Evolutionary conservation across 108 stramenopile species (phyloP).

Genomic region (Stephanodiscus triporus): DNA sequence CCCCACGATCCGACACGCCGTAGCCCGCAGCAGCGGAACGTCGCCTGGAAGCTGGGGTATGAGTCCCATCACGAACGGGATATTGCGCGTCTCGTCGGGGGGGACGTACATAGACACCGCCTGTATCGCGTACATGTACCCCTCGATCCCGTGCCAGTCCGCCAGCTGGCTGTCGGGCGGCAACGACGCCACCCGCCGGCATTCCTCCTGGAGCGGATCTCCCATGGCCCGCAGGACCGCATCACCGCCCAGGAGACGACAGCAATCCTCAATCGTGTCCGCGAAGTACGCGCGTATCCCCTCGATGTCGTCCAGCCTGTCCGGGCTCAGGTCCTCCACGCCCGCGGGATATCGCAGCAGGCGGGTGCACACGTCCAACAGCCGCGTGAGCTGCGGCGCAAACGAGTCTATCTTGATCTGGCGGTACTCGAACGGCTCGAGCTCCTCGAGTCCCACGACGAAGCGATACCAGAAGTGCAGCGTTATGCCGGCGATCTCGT

Average conservation of each 20-base stretch:
- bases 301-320: conserved; percentile 79
- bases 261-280: conserved; percentile 89
- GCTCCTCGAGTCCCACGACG: conserved; percentile 73
- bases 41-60: conserved; percentile 76
- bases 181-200: conserved; percentile 45
- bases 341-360: conserved; percentile 74
- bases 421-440: conserved; percentile 81
- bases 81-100: conserved; percentile 63
- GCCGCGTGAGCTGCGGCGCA: conserved; percentile 59
- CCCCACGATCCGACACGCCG: conserved; percentile 82
- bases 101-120: conserved; percentile 79
- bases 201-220: conserved; percentile 54
- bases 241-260: conserved; percentile 80
- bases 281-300: conserved; percentile 76
- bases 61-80: conserved; percentile 78
- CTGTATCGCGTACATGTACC: conserved; percentile 77
- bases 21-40: conserved; percentile 66
- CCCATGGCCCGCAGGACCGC: conserved; percentile 65
- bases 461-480: conserved; percentile 94
- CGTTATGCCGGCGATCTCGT: conserved; percentile 85
- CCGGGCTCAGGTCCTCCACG: conserved; percentile 64
- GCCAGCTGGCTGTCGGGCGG: conserved; percentile 32
- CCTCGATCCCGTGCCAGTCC: conserved; percentile 86
- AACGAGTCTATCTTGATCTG: conserved; percentile 81
- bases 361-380: conserved; percentile 64